A percentile compares a stretch with the other conserved stretches of the same genome.
Evolutionary conservation across 176 grass and related monocot genomes (phyloP).

Genomic region (Oryza meridionalis): DNA sequence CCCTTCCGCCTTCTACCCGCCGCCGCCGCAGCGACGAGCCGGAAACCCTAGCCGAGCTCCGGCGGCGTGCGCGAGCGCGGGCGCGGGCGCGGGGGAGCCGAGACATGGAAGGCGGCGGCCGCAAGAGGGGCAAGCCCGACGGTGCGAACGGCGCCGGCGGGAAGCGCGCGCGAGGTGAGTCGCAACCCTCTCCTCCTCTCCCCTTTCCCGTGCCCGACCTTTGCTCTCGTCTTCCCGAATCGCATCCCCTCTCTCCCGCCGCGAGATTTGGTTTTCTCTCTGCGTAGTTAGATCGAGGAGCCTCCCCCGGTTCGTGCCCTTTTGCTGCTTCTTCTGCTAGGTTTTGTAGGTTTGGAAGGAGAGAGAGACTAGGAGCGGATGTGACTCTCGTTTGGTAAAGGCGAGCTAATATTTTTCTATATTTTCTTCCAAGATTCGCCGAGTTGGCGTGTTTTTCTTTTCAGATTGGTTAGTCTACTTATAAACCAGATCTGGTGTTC

Average conservation of each 20-base stretch:
- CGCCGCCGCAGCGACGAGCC: neutral
- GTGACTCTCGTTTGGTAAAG: neutral
- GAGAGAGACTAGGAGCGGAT: neutral
- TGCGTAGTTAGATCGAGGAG: neutral
- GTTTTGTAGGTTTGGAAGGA: neutral
- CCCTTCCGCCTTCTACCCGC: neutral
- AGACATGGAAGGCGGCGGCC: slow-evolving; percentile 57
- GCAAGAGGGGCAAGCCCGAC: slow-evolving; percentile 61
- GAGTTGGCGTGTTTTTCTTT: neutral
- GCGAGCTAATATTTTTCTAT: neutral
- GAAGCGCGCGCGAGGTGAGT: slow-evolving; percentile 74
- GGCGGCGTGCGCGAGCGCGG: neutral
- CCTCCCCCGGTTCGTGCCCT: neutral
- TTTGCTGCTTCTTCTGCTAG: neutral
- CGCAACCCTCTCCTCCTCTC: no score
- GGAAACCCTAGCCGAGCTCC: slow-evolving; percentile 24
- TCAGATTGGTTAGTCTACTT: neutral
- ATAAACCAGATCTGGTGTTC: neutral
- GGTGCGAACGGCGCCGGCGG: slow-evolving; percentile 44
- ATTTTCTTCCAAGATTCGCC: neutral
- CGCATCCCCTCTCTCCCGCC: neutral
- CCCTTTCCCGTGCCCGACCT: neutral
- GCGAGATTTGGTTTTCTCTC: neutral
- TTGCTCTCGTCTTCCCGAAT: neutral
- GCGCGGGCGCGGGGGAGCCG: no score